phyloP scores from a whole-genome alignment of 2,329 filamentous ascomycete species.

The Lasiodiplodia theobromae region DNA sequence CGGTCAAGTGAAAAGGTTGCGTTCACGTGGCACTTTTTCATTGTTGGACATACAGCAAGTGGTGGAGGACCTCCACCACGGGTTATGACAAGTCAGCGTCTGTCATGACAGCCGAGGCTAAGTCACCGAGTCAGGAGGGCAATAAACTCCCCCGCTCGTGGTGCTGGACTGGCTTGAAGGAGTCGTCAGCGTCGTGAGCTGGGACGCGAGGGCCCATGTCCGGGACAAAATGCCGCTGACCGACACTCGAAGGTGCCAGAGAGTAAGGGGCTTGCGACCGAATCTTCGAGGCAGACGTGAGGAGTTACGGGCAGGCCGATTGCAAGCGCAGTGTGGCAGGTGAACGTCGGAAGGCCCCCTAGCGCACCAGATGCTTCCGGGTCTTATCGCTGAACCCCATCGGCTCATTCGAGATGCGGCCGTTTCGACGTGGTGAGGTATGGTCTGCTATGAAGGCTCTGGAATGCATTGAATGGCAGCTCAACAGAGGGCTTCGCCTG shows the following conservation, averaged over 20 bases:
- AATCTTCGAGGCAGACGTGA: background rate
- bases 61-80: background rate
- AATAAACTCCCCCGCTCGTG: background rate
- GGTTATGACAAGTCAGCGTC: background rate
- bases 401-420: too few relatives aligned
- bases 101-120: constrained; percentile 5
- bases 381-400: background rate
- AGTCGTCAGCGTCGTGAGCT: background rate
- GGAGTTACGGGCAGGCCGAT: background rate
- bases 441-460: too few relatives aligned
- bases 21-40: constrained; percentile 11
- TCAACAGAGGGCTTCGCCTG: too few relatives aligned
- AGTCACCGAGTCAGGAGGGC: constrained; percentile 11
- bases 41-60: background rate
- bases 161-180: background rate
- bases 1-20: background rate
- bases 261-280: background rate
- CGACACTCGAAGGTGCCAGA: background rate
- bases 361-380: background rate
- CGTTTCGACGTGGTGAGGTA: too few relatives aligned
- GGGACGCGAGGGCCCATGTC: background rate
- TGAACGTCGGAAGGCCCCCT: background rate
- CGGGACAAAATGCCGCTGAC: background rate
- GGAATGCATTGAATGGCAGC: too few relatives aligned
- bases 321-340: background rate